Evolutionary conservation across 179 eudicot species (phyloP).

Genomic region (Amaranthus tricolor): DNA sequence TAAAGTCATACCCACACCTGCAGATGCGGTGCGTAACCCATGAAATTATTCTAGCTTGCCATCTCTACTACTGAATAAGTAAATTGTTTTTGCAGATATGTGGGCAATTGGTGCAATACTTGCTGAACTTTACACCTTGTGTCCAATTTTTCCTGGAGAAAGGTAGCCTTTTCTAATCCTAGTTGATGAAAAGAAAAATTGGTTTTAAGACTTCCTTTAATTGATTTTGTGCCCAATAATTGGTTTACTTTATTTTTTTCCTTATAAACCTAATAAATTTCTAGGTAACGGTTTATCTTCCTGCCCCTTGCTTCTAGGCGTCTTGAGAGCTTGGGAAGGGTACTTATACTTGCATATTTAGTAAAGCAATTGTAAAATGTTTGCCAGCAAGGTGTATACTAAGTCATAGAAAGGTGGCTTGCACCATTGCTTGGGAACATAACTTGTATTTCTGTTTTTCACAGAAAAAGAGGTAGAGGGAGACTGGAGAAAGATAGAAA

Average conservation of each 20-base stretch:
- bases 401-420: not conserved
- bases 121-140: constrained; percentile 79
- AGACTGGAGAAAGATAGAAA: too few species aligned
- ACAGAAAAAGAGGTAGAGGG: too few species aligned
- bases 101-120: constrained; percentile 98
- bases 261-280: not conserved
- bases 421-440: not conserved
- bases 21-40: too few species aligned
- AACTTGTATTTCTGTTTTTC: not conserved
- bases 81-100: constrained; percentile 59
- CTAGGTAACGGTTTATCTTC: not conserved
- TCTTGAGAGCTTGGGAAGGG: not conserved
- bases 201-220: not conserved
- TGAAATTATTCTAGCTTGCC: too few species aligned
- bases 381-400: not conserved
- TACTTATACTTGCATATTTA: not conserved
- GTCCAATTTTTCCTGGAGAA: constrained; percentile 92
- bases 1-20: too few species aligned
- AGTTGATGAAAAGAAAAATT: not conserved
- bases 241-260: not conserved
- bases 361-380: not conserved
- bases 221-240: not conserved
- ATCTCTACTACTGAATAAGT: constrained; percentile 17
- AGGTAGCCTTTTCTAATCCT: constrained; percentile 42
- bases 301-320: not conserved